Base-by-base conservation (phyloP, 148 eudicot species). In the Heliamphora exappendiculata region DNA sequence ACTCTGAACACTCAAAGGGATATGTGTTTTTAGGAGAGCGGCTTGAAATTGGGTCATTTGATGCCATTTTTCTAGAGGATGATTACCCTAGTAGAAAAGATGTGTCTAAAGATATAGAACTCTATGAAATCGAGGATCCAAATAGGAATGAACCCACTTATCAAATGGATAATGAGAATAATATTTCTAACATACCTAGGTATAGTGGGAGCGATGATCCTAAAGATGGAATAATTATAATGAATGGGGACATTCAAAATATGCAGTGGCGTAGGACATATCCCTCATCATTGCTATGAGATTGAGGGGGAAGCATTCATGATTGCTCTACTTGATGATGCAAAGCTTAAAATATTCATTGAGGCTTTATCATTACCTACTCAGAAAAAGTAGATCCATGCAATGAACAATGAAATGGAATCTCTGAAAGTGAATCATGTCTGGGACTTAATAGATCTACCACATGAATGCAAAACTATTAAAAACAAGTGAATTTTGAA, bases 51-150 rank as follows among this genome's bases (percentile, higher is more conserved):
- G 62, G 49, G 31, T 76, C 63, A 33, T 37, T 10, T 31, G 44
- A 62, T 42, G 70, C 42, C 17, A 20, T 10, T 42, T 44, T 26
- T 16, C 54, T 24, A 7, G 7, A 68, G 20, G 54, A 68, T 11
- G 20, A 68, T 42, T 75, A 41, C 57, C 77, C 33, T 16, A 60
- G 41, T 3, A 62, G 28, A 29, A 58, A 42, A 28, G 44, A 29
- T 6, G 33, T 75, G 1, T 17, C 1, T 12, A 45, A 19, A 33
- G 29, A 29, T 33, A 13, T 24, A 5, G 20, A 68, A 11, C 72
- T 68, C 33, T 68, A 68, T 28, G 34, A 62, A 29, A 7, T 75
- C 49, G 69, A 45, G 17, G 69, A 75, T 57, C 60, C 10, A 29
- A n/a, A 24, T 26, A 20, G 4, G 54, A 0, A n/a, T n/a, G n/a